phyloP scores from a whole-genome alignment of 2,329 filamentous ascomycete genomes.

The Acrocalymma vagum region DNA sequence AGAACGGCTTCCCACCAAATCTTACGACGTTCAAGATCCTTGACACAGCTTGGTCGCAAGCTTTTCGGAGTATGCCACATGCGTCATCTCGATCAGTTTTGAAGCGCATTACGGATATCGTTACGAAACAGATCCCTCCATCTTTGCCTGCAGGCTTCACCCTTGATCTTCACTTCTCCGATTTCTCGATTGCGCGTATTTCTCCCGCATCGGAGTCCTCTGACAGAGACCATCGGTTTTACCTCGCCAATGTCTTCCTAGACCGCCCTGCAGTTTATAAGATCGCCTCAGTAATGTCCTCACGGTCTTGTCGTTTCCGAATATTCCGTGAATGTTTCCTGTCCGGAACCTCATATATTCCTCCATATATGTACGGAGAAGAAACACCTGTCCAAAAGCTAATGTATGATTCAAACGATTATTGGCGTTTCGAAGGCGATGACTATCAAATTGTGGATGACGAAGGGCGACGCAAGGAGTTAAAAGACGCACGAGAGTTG shows the following conservation, averaged over 20 bases:
- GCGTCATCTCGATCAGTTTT: no score
- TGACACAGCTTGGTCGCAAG: constrained; percentile 29
- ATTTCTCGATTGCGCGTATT: constrained; percentile 23
- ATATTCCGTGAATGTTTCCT: constrained; percentile 34
- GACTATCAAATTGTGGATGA: constrained; percentile 35
- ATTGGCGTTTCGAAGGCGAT: constrained; percentile 36
- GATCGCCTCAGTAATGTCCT: constrained; percentile 30
- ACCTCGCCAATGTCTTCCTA: constrained; percentile 27
- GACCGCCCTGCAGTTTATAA: constrained; percentile 35
- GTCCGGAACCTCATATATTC: constrained; percentile 30
- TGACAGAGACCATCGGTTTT: constrained; percentile 14
- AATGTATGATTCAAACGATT: constrained; percentile 39
- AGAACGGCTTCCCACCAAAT: constrained; percentile 30
- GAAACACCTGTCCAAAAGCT: constrained; percentile 33
- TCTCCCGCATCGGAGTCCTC: constrained; percentile 13
- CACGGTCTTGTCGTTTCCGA: constrained; percentile 27
- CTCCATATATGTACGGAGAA: constrained; percentile 47
- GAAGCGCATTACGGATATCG: constrained; percentile 23
- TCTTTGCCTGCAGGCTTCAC: constrained; percentile 20
- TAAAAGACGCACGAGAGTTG: constrained; percentile 17
- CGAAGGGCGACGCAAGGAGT: constrained; percentile 22
- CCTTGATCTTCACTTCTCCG: constrained; percentile 29
- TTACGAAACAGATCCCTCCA: constrained; percentile 21
- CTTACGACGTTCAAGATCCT: constrained; percentile 36
- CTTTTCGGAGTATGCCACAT: constrained; percentile 1